Base-by-base conservation (phyloP, 2,329 filamentous ascomycete genomes). In the Cladobotryum protrusum region DNA sequence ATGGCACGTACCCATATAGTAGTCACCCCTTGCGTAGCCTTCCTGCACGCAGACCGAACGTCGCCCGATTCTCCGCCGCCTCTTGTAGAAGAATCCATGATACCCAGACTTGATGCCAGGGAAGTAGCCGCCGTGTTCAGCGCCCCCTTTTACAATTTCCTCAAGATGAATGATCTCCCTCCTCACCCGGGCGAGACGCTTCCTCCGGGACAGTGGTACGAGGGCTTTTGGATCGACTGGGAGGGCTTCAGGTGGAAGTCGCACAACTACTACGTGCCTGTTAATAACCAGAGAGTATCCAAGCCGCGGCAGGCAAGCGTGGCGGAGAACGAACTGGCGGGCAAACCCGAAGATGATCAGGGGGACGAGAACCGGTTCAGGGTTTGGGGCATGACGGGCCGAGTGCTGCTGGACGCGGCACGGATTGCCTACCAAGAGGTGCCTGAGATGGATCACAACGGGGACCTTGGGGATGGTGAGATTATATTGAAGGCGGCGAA, bases 51-150 rank as follows among this genome's bases (percentile, higher is more conserved):
- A 5, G 78, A 81, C 58, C 72, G 77, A 54, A 68, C 71, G 29
- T 54, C 54, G 43, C 48, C 61, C 37, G 58, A 59, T 7, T 55
- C 63, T 29, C 58, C 58, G 15, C 59, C 54, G 33, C 75, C 60
- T 19, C 72, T 77, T 47, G 83, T 81, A 3, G 87, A 87, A 62
- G 82, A 85, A 57, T 79, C 75, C 53, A 78, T 91, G 68, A 89
- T 89, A 52, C 91, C 92, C 0, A 79, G 82, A 36, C 76, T 96
- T 11, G 89, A 96, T 68, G 87, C 90, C 1, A 85, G 87, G 57
- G 92, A 97, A 69, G 92, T 97, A 2, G 91, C 90, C 2, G 91
- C 90, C 41, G 89, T 97, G 33, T 97, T 97, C 70, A 92, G 88
- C 5, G 91, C 87, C 5, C 87, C 89, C 0, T 89, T 97, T 59